These are phyloP conservation scores for Manihot esculenta DNA, from an alignment of 441 rosid species.

Conservation along the genomic window DNA sequence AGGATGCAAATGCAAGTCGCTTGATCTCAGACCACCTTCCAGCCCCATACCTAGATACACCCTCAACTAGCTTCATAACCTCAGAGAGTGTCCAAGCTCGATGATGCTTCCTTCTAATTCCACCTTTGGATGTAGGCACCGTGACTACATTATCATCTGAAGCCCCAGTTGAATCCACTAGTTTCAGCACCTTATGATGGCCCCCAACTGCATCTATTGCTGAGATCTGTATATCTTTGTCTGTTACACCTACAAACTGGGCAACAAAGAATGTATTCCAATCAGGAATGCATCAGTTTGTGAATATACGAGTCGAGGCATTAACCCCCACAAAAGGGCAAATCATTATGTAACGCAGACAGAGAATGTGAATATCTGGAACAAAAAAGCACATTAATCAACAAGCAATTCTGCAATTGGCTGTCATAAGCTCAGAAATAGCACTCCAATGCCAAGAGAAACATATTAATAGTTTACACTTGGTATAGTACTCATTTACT, in stretches of 20 bases:
- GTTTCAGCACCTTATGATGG: slow-evolving; percentile 41
- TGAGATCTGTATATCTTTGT: slow-evolving; percentile 31
- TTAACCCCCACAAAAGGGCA: not conserved
- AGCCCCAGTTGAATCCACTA: slow-evolving; percentile 47
- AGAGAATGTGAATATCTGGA: not conserved
- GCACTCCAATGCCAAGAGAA: not conserved
- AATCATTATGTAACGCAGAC: not conserved
- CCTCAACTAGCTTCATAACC: slow-evolving; percentile 83
- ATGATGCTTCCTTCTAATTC: slow-evolving; percentile 89
- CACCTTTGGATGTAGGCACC: slow-evolving; percentile 61
- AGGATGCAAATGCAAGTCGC: slow-evolving; percentile 73
- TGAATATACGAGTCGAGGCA: not conserved
- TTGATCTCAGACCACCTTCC: slow-evolving; percentile 97
- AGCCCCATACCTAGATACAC: slow-evolving; percentile 87
- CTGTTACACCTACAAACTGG: slow-evolving; percentile 40
- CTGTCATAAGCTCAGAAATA: no score
- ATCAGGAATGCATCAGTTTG: slow-evolving; percentile 9
- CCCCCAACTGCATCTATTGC: slow-evolving; percentile 30
- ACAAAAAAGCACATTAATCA: not conserved
- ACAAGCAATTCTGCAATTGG: not conserved
- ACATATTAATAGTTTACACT: no score
- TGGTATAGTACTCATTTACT: not conserved
- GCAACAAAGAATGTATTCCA: slow-evolving; percentile 8
- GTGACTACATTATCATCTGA: slow-evolving; percentile 50
- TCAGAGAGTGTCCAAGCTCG: slow-evolving; percentile 94